Conservation (phyloP, 1,284 basidiomycete genomes). For the Moesziomyces sp. region DNA sequence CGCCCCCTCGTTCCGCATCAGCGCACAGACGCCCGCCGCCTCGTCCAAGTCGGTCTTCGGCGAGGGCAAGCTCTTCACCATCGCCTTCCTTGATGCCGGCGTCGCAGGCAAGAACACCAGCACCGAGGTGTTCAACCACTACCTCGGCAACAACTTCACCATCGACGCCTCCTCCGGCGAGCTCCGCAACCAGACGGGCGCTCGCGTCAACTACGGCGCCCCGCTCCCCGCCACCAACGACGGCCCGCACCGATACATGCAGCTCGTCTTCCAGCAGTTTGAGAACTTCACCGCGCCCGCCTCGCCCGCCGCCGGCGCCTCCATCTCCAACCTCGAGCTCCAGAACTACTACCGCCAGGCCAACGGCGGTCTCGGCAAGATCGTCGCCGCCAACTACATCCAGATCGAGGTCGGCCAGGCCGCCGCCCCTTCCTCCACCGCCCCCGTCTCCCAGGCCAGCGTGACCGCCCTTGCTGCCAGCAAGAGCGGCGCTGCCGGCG, state of each 20-base stretch:
- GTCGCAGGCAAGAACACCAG: slow-evolving; percentile 47
- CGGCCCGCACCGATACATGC: slow-evolving; percentile 57
- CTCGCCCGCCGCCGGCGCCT: slow-evolving; percentile 27
- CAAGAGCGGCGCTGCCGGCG: slow-evolving; percentile 28
- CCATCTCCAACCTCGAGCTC: slow-evolving; percentile 29
- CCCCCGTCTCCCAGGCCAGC: slow-evolving; percentile 30
- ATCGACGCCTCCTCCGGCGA: slow-evolving; percentile 21
- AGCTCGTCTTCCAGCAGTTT: slow-evolving; percentile 55
- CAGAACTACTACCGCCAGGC: slow-evolving; percentile 44
- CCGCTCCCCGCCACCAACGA: slow-evolving; percentile 46
- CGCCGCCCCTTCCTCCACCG: slow-evolving; percentile 38
- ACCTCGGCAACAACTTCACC: slow-evolving; percentile 49
- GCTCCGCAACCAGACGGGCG: slow-evolving; percentile 35
- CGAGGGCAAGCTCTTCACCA: slow-evolving; percentile 35
- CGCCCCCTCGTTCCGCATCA: slow-evolving; percentile 44
- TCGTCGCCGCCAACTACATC: slow-evolving; percentile 57
- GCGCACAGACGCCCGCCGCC: slow-evolving; percentile 28
- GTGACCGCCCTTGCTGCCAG: slow-evolving; percentile 39
- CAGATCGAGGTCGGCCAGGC: slow-evolving; percentile 48
- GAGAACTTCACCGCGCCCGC: slow-evolving; percentile 50
- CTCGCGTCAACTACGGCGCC: slow-evolving; percentile 44
- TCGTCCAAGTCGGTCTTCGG: slow-evolving; percentile 21
- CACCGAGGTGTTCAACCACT: slow-evolving; percentile 42
- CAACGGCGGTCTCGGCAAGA: slow-evolving; percentile 49
- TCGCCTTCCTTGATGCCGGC: slow-evolving; percentile 43